phyloP scores from a whole-genome alignment of 1,284 basidiomycete genomes.

The Trametes polyzona region DNA sequence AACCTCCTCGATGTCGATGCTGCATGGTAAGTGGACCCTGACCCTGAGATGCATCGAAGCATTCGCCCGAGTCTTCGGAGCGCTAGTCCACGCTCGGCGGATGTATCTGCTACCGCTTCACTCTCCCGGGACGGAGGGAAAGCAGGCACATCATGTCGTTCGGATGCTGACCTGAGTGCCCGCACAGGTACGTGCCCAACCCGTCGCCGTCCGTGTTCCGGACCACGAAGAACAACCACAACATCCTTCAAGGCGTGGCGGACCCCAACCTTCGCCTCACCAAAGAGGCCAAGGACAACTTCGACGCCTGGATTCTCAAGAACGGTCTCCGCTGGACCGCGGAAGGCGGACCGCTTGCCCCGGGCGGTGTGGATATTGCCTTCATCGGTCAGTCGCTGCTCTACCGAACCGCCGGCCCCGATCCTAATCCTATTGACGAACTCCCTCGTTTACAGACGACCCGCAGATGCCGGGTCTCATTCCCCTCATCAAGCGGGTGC shows the following conservation, averaged over 20 bases:
- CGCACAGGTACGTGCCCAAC: constrained; percentile 83
- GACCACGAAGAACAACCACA: constrained; percentile 92
- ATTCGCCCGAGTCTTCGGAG: constrained; percentile 18
- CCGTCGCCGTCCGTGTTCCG: constrained; percentile 85
- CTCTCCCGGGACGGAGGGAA: background rate
- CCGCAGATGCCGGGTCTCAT: constrained; percentile 88
- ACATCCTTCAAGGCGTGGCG: constrained; percentile 86
- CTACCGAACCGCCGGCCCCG: background rate
- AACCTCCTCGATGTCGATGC: constrained; percentile 77
- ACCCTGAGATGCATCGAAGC: background rate
- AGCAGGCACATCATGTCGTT: background rate
- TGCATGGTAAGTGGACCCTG: constrained; percentile 63
- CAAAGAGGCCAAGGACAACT: constrained; percentile 74
- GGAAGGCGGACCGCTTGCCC: constrained; percentile 77
- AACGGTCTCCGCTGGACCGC: constrained; percentile 81
- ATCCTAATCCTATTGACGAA: constrained; percentile 6
- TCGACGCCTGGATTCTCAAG: constrained; percentile 88
- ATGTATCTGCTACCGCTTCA: background rate
- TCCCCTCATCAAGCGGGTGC: constrained; percentile 80
- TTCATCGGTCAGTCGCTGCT: constrained; percentile 67
- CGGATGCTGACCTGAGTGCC: background rate
- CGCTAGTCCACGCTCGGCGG: background rate
- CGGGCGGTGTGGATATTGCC: constrained; percentile 80
- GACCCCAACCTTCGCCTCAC: constrained; percentile 74
- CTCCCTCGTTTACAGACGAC: constrained; percentile 56